These are phyloP conservation scores for Debaryomyces nepalensis DNA, from an alignment of 1,139 yeast genomes.

Conservation along the genomic window DNA sequence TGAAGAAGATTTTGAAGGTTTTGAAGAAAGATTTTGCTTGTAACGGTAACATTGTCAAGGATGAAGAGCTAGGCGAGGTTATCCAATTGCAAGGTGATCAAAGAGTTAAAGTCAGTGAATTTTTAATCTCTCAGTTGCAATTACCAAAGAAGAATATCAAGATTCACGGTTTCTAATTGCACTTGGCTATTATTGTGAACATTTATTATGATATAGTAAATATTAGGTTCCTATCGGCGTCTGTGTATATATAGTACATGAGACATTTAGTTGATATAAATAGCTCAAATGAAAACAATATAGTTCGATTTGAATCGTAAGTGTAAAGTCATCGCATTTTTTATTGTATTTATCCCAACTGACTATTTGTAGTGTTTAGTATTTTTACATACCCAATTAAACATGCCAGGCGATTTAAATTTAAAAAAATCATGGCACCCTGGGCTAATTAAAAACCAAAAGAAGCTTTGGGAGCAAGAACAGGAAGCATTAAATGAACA, in stretches of 20 bases:
- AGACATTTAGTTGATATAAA: conserved; percentile 5
- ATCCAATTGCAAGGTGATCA: conserved; percentile 99
- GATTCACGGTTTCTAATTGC: conserved; percentile 90
- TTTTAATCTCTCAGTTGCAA: conserved; percentile 83
- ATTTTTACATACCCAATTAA: neutral
- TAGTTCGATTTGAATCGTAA: neutral
- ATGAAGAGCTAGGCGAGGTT: conserved; percentile 94
- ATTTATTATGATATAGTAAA: conserved; percentile 9
- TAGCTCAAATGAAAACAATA: conserved; percentile 1
- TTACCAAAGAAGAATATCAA: conserved; percentile 95
- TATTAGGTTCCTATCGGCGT: conserved; percentile 8
- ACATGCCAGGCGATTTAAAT: conserved; percentile 80
- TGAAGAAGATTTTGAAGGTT: conserved; percentile 90
- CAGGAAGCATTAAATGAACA: conserved; percentile 77
- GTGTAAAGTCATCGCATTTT: conserved; percentile 4
- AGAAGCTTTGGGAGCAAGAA: conserved; percentile 83
- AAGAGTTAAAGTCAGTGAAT: conserved; percentile 94
- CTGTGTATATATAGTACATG: conserved; percentile 7
- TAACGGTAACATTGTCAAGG: conserved; percentile 97
- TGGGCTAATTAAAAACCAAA: conserved; percentile 80
- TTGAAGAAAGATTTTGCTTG: conserved; percentile 98
- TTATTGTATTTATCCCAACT: neutral
- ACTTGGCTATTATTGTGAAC: conserved; percentile 9
- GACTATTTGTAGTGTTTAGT: neutral
- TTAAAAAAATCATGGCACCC: conserved; percentile 97